phyloP scores from a whole-genome alignment of 2,329 filamentous ascomycete species.

The Ophiostoma piceae region DNA sequence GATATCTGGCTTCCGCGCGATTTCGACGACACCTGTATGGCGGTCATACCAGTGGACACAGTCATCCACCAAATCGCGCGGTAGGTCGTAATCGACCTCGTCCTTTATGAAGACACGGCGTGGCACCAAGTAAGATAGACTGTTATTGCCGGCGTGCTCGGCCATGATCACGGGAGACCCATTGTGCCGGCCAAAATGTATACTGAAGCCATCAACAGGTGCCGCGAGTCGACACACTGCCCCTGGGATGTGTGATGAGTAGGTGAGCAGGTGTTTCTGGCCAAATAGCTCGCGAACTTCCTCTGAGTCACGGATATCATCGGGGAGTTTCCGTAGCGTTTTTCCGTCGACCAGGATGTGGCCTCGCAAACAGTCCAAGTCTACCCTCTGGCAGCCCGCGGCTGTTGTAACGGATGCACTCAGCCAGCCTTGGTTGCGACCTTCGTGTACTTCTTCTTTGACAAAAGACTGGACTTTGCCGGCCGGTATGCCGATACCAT shows the following conservation, averaged over 20 bases:
- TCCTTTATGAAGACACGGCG: slow-evolving; percentile 15
- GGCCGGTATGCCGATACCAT: not conserved
- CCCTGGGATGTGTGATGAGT: slow-evolving; percentile 46
- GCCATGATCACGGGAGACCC: not conserved
- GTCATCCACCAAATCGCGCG: slow-evolving; percentile 45
- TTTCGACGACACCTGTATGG: slow-evolving; percentile 40
- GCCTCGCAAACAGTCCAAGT: slow-evolving; percentile 26
- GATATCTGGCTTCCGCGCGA: slow-evolving; percentile 34
- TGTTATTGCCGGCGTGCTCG: not conserved
- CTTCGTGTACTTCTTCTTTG: not conserved
- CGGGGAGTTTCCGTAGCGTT: slow-evolving; percentile 45
- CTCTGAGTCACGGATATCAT: slow-evolving; percentile 41
- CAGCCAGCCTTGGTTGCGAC: not conserved
- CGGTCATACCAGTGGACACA: slow-evolving; percentile 59
- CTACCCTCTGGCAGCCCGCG: not conserved
- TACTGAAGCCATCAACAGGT: not conserved
- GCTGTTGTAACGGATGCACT: not conserved
- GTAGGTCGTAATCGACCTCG: slow-evolving; percentile 45
- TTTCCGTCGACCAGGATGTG: slow-evolving; percentile 37
- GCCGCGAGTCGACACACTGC: slow-evolving; percentile 45
- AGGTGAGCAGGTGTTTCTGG: slow-evolving; percentile 45
- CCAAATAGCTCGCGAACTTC: slow-evolving; percentile 50
- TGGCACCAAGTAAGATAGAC: slow-evolving; percentile 19
- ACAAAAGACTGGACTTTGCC: not conserved
- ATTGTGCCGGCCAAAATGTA: not conserved